Percentiles rank a stretch among this genome's conserved stretches.
These are phyloP conservation scores for Teunomyces kruisii DNA, from an alignment of 805 yeast genomes.

Conservation along the genomic window DNA sequence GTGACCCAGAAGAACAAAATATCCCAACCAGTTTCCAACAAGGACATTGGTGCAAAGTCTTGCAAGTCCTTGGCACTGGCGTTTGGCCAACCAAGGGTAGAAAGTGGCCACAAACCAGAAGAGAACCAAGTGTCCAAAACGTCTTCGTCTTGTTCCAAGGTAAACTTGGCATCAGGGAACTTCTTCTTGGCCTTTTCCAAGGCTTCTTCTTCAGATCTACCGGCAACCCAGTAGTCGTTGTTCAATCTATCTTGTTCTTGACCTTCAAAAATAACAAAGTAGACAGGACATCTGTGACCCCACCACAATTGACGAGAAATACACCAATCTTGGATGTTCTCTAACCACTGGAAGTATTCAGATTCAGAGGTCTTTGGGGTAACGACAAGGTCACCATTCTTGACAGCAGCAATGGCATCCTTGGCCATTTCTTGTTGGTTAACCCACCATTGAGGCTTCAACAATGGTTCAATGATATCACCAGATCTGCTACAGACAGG, in stretches of 20 bases:
- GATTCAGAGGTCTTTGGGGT: slow-evolving; percentile 87
- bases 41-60: slow-evolving; percentile 82
- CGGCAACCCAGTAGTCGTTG: slow-evolving; percentile 87
- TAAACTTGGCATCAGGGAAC: slow-evolving; percentile 68
- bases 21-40: slow-evolving; percentile 99
- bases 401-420: slow-evolving; percentile 83
- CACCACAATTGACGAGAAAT: slow-evolving; percentile 89
- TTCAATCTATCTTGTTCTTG: slow-evolving; percentile 55
- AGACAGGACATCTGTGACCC: slow-evolving; percentile 99
- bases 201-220: slow-evolving; percentile 82
- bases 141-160: slow-evolving; percentile 93
- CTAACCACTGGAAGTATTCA: slow-evolving; percentile 94
- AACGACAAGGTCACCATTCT: slow-evolving; percentile 75
- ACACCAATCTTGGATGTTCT: slow-evolving; percentile 98
- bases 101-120: slow-evolving; percentile 96
- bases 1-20: slow-evolving; percentile 98
- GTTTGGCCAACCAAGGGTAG: slow-evolving; percentile 95
- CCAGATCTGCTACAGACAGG: slow-evolving; percentile 96
- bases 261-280: slow-evolving; percentile 81
- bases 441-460: slow-evolving; percentile 99
- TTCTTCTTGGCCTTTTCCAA: slow-evolving; percentile 70
- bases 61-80: slow-evolving; percentile 65
- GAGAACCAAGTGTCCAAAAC: slow-evolving; percentile 99
- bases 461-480: slow-evolving; percentile 91
- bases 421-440: slow-evolving; percentile 84